Evolutionary conservation across 257 asterid species (phyloP).

Genomic region (Jasminum sambac): DNA sequence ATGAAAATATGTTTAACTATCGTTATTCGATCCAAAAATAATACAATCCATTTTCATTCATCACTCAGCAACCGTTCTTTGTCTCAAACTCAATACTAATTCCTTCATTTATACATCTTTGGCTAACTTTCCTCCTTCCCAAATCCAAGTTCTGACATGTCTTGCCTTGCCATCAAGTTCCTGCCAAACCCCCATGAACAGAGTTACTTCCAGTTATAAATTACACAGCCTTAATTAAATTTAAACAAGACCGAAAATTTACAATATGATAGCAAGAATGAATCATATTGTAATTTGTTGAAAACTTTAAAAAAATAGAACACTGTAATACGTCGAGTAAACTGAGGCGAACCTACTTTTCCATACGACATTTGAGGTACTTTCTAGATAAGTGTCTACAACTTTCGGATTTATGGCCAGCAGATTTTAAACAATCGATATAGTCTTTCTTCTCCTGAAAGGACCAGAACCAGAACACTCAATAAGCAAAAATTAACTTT

Average conservation of each 20-base stretch:
- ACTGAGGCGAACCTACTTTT: conserved; percentile 52
- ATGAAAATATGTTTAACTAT: not conserved
- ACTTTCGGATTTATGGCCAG: conserved; percentile 74
- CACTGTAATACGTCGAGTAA: not conserved
- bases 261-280: not conserved
- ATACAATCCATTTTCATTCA: not conserved
- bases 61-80: not conserved
- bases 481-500: conserved; percentile 18
- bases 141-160: conserved; percentile 91
- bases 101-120: conserved; percentile 31
- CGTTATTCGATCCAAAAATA: not conserved
- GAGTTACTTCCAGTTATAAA: not conserved
- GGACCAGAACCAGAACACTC: not conserved
- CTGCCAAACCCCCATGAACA: conserved; percentile 38
- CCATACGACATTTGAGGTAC: conserved; percentile 95
- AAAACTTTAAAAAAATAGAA: no score
- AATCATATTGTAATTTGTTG: not conserved
- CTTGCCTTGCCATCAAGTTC: conserved; percentile 98
- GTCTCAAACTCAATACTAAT: not conserved
- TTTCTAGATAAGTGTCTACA: conserved; percentile 78
- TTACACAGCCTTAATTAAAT: not conserved
- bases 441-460: conserved; percentile 93
- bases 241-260: not conserved
- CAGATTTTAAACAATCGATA: conserved; percentile 65
- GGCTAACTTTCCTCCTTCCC: conserved; percentile 38